Conservation (phyloP, 148 eudicot genomes). For the Vaccinium vitisidaea region DNA sequence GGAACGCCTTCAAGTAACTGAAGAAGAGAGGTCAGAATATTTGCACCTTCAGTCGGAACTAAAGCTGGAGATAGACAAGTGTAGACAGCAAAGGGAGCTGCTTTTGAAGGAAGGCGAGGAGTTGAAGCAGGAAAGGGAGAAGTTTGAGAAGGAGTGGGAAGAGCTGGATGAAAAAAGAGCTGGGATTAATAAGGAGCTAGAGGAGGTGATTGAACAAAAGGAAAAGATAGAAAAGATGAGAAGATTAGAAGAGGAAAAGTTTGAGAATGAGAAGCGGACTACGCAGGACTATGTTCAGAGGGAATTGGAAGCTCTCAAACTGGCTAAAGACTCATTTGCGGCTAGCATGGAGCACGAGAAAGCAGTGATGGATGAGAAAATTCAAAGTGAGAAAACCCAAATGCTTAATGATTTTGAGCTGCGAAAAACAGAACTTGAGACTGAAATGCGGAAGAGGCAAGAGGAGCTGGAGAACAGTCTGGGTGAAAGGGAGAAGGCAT, state of each 20-base stretch:
- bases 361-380: conserved; percentile 55
- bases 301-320: conserved; percentile 71
- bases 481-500: conserved; percentile 50
- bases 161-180: conserved; percentile 80
- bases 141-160: conserved; percentile 98
- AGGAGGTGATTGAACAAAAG: conserved; percentile 51
- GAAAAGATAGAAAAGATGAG: conserved; percentile 61
- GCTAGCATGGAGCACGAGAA: conserved; percentile 83
- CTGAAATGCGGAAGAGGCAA: conserved; percentile 51
- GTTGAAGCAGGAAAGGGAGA: conserved; percentile 66
- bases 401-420: conserved; percentile 68
- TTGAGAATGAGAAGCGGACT: conserved; percentile 59
- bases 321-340: conserved; percentile 73
- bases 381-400: conserved; percentile 55
- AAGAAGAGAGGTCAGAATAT: conserved; percentile 74
- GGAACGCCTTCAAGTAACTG: conserved; percentile 77
- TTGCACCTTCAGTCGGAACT: conserved; percentile 76
- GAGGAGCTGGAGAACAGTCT: conserved; percentile 64
- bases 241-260: conserved; percentile 63
- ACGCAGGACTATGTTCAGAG: conserved; percentile 60
- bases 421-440: conserved; percentile 67
- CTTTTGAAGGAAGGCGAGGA: conserved; percentile 73
- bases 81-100: conserved; percentile 62
- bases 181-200: conserved; percentile 51
- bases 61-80: conserved; percentile 69